Conservation (phyloP, 2,329 filamentous ascomycete species). For the Xylariaceae sp. region DNA sequence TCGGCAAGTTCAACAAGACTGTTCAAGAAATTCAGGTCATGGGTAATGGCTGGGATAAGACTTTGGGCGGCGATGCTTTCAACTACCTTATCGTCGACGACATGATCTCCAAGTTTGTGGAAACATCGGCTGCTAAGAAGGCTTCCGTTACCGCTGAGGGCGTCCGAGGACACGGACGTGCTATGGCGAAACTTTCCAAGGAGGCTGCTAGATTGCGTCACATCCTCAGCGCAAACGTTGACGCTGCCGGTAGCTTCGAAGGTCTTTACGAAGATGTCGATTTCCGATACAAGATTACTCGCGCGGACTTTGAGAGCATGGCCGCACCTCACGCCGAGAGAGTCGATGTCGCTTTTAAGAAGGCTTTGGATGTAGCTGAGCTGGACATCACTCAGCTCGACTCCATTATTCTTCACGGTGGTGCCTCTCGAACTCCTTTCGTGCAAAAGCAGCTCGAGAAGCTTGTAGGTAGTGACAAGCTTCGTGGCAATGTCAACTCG, state of each 20-base stretch:
- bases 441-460: slow-evolving; percentile 85
- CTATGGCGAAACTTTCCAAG: slow-evolving; percentile 86
- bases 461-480: slow-evolving; percentile 67
- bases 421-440: slow-evolving; percentile 84
- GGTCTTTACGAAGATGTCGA: slow-evolving; percentile 86
- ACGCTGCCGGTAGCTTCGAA: slow-evolving; percentile 77
- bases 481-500: slow-evolving; percentile 91
- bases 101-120: slow-evolving; percentile 75
- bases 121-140: slow-evolving; percentile 62
- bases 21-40: slow-evolving; percentile 90
- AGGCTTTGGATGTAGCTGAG: slow-evolving; percentile 68
- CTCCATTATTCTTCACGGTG: slow-evolving; percentile 89
- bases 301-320: slow-evolving; percentile 76
- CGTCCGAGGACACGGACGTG: slow-evolving; percentile 71
- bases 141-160: slow-evolving; percentile 55
- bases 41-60: slow-evolving; percentile 81
- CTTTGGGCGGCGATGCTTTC: slow-evolving; percentile 81
- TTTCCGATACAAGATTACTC: slow-evolving; percentile 83
- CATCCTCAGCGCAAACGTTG: slow-evolving; percentile 86
- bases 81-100: slow-evolving; percentile 86
- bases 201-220: slow-evolving; percentile 84
- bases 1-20: slow-evolving; percentile 93
- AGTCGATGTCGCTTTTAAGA: slow-evolving; percentile 62
- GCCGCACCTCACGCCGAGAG: slow-evolving; percentile 62
- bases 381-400: slow-evolving; percentile 72